Evolutionary conservation across 345 rosid species (phyloP).

Genomic region (Eucalyptus coolabah): DNA sequence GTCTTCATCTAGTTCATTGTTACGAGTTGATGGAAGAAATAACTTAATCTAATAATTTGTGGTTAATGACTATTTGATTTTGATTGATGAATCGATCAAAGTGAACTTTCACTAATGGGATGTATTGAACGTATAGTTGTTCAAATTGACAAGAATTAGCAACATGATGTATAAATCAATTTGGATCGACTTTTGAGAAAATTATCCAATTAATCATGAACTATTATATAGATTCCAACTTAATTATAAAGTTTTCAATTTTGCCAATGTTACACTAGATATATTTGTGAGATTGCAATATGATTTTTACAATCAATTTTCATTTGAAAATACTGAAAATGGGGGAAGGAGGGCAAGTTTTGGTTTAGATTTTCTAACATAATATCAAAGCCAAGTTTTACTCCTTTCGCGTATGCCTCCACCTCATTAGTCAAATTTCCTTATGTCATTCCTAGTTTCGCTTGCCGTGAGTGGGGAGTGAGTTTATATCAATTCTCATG

Average conservation of each 20-base stretch:
- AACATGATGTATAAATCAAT: background rate
- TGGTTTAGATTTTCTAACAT: too few species aligned
- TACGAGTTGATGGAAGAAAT: background rate
- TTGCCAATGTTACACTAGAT: background rate
- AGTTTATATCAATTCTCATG: background rate
- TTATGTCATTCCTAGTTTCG: background rate
- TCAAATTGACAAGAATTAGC: background rate
- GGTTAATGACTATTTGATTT: background rate
- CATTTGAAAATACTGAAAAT: background rate
- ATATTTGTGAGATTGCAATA: accelerated
- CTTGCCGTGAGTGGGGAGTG: background rate
- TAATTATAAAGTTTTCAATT: background rate
- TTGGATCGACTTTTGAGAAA: background rate
- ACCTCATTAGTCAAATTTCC: background rate
- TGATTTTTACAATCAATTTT: background rate
- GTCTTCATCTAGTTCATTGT: background rate
- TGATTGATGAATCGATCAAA: background rate
- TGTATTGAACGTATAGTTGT: accelerated
- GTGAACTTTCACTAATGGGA: background rate
- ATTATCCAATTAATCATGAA: background rate
- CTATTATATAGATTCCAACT: background rate
- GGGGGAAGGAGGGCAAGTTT: too few species aligned
- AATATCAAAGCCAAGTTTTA: background rate
- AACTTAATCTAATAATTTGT: background rate
- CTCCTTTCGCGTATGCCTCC: accelerated